phyloP scores from a whole-genome alignment of 257 asterid genomes.

The Buddleja alternifolia region DNA sequence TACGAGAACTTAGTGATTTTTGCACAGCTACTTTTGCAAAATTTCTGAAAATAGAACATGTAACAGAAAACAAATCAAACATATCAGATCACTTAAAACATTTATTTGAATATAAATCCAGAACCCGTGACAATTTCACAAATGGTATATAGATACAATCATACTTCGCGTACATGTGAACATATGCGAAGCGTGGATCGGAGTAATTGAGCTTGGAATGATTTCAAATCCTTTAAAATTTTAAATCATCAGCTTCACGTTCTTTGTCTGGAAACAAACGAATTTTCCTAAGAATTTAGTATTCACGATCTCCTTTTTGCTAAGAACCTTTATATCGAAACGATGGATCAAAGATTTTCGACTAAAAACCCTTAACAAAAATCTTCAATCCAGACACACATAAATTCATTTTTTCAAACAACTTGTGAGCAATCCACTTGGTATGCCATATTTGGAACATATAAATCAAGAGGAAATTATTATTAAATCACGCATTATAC shows the following conservation, averaged over 20 bases:
- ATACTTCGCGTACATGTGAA: background rate
- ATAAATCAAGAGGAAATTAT: background rate
- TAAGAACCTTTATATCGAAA: background rate
- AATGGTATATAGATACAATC: background rate
- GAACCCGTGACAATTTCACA: background rate
- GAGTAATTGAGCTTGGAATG: conserved; percentile 5
- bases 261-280: background rate
- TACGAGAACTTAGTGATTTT: conserved; percentile 31
- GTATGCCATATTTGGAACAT: conserved; percentile 1
- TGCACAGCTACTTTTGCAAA: conserved; percentile 36
- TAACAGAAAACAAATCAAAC: background rate
- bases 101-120: background rate
- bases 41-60: conserved; percentile 33
- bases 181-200: background rate
- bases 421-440: conserved; percentile 1
- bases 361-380: background rate
- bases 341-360: background rate
- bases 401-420: conserved; percentile 43
- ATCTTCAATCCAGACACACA: background rate
- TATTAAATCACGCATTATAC: background rate
- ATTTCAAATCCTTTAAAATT: conserved; percentile 9
- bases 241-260: background rate
- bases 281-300: too few species aligned
- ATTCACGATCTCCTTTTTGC: background rate
- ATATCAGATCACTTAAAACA: background rate